Base-by-base conservation (phyloP, 2,329 filamentous ascomycete genomes). In the Diaporthe sp. region DNA sequence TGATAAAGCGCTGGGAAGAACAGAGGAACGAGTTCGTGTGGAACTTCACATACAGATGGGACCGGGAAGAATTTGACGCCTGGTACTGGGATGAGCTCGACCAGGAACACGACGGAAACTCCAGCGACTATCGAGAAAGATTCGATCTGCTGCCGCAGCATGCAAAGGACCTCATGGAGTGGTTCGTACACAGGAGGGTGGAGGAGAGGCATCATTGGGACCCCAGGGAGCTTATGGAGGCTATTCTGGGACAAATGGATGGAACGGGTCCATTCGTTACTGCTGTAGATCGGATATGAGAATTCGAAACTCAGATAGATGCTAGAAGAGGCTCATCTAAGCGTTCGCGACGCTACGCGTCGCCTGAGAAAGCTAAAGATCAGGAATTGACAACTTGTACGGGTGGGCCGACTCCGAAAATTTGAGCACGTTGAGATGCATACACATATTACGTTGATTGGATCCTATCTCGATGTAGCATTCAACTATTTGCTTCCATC, bases 61-160 rank as follows among this genome's bases (percentile, higher is more conserved):
- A 61, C n/a, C 28, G 58, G 58, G 58, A 61, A 15, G 58, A 61
- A 12, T 45, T 61, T 22, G 58, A 61, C 22, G 58, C 13, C 19
- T 61, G 57, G 58, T 61, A 61, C 25, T 61, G 58, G 58, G 58
- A 61, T 42, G 38, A 61, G 19, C 4, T 61, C n/a, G 38, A 61
- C 38, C 6, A n/a, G 13, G 38, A 61, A 15, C 38, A 28, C 17
- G 58, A n/a, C 28, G 58, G 58, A 6, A 28, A 45, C 6, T 42
- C n/a, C n/a, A 38, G 58, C 3, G 38, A 42, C n/a, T 61, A 61
- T 15, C 38, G 38, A 15, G 38, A 30, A 13, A 61, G 58, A 30
- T n/a, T 61, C 12, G 38, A 28, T 3, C n/a, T 61, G 38, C 58
- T 61, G 38, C 58, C 58, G 8, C 58, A 61, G 38, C 38, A 45